Percentiles rank a stretch among this genome's conserved stretches.
Evolutionary conservation across 2,329 filamentous ascomycete genomes (phyloP).

Genomic region (Fusarium sp.): DNA sequence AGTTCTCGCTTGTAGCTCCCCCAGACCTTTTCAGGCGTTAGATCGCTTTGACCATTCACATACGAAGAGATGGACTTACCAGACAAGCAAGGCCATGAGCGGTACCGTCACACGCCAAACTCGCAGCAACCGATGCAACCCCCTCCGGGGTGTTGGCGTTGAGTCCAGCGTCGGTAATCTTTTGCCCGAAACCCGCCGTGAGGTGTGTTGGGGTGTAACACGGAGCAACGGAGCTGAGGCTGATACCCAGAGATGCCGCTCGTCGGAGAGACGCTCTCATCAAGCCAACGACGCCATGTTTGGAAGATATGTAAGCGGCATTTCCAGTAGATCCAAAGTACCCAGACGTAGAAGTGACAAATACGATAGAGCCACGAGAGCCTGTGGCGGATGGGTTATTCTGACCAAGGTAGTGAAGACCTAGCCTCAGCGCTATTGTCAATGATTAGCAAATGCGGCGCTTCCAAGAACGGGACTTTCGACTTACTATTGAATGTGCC

Average conservation of each 20-base stretch:
- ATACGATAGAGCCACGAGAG: not conserved
- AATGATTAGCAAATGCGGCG: not conserved
- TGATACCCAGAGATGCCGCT: not conserved
- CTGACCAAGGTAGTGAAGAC: not conserved
- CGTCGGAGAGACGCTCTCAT: not conserved
- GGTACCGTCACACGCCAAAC: not conserved
- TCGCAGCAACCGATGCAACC: not conserved
- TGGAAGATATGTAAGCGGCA: not conserved
- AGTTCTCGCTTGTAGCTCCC: not conserved
- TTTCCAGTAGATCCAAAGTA: not conserved
- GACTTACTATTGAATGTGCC: not conserved
- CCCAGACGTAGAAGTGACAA: not conserved
- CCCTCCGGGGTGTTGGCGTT: not conserved
- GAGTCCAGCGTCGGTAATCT: not conserved
- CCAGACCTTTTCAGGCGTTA: not conserved
- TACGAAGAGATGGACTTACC: not conserved
- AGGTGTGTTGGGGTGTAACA: not conserved
- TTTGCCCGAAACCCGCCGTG: not conserved
- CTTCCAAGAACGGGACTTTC: too few species aligned
- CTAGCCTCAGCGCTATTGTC: not conserved
- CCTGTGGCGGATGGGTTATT: not conserved
- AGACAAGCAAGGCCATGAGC: not conserved
- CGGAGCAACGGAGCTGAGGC: not conserved
- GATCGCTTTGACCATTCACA: not conserved
- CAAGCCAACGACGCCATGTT: not conserved